These are phyloP conservation scores for Podaxis pistillaris DNA, from an alignment of 768 basidiomycete genomes.

Conservation along the genomic window DNA sequence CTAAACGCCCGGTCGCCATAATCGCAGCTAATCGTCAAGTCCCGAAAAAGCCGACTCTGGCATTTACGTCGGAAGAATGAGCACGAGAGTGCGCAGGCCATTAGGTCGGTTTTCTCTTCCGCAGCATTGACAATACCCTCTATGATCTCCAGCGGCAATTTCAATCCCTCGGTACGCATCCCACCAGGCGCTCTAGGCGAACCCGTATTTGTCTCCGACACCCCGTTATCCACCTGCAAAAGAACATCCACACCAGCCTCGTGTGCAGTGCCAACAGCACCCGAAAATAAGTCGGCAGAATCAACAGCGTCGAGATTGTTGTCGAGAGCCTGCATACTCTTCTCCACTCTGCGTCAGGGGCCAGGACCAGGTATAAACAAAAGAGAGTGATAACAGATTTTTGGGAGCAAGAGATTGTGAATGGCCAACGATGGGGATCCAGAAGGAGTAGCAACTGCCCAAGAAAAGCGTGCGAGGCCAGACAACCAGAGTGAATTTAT, in stretches of 20 bases:
- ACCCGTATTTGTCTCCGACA: neutral
- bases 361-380: neutral
- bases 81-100: constrained; percentile 10
- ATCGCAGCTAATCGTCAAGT: constrained; percentile 7
- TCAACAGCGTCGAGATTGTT: neutral
- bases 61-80: neutral
- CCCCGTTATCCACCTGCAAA: neutral
- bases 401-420: neutral
- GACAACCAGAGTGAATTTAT: constrained; percentile 8
- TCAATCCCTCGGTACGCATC: neutral
- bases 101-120: constrained; percentile 1
- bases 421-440: neutral
- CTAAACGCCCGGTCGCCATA: neutral
- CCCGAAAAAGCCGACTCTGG: constrained; percentile 4
- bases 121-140: constrained; percentile 2
- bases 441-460: neutral
- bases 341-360: neutral
- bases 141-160: constrained; percentile 12
- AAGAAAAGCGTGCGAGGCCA: constrained; percentile 2
- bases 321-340: neutral
- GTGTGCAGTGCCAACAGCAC: neutral
- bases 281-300: neutral
- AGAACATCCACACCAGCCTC: neutral
- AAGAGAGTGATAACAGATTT: neutral
- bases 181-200: neutral